Base-by-base conservation (phyloP, 1,284 basidiomycete species). In the Anthracocystis walkeri region DNA sequence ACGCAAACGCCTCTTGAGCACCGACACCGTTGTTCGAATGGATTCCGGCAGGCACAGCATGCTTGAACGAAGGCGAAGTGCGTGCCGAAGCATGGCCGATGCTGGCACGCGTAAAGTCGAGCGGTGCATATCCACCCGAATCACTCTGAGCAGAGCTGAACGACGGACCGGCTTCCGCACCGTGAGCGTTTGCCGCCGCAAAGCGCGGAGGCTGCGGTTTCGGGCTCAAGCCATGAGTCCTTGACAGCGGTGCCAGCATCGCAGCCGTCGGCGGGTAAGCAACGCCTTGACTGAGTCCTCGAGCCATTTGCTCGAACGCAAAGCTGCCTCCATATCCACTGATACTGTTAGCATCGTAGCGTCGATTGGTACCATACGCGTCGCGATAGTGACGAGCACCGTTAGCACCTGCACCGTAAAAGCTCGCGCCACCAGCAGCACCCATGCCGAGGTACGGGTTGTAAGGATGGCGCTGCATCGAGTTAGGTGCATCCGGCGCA, bases 221-320 rank as follows among this genome's bases (percentile, higher is more conserved):
- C 14, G 78, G 75, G 58, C 75, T 79, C 40, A 82, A 55, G 0
- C 81, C 81, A n/a, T 73, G 70, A 11, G 68, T 79, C 14, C 82
- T 76, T n/a, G 80, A 80, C 0, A 82, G 68, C 16, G 82, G 83
- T 29, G 81, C 78, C 7, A 84, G 55, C 81, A 84, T 83, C 4
- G 80, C 82, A 18, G 79, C 58, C 35, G 80, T 78, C 1, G 80
- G 82, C 20, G 82, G 80, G 23, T 72, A 80, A 0, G 79, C 75
- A 7, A 82, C 60, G 21, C 78, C 75, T 53, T 80, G 79, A 25
- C 74, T 74, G 7, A 83, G 61, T 1, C 79, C 77, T 11, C 80
- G 69, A n/a, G 81, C 81, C 81, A 83, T 83, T 55, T 82, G 80
- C 51, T 83, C 81, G 45, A 82, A 83, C 0, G 81, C 81, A 49